These are phyloP conservation scores for Dimocarpus longan DNA, from an alignment of 345 rosid genomes.

Conservation along the genomic window DNA sequence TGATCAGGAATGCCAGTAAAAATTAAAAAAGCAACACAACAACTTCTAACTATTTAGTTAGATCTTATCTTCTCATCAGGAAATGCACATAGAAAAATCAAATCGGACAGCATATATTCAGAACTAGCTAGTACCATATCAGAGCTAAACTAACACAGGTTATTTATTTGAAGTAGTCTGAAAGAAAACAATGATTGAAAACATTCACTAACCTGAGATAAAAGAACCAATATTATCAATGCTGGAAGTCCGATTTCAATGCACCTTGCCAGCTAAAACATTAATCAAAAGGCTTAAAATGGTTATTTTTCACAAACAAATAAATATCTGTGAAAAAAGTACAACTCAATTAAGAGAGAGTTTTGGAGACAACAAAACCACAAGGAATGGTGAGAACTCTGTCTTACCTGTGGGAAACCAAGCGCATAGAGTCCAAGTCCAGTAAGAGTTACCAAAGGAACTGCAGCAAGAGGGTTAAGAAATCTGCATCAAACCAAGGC, in stretches of 20 bases:
- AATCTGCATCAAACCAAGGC: slow-evolving; percentile 44
- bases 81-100: neutral
- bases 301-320: slow-evolving; percentile 9
- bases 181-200: slow-evolving; percentile 10
- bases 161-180: neutral
- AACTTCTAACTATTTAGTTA: neutral
- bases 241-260: slow-evolving; percentile 87
- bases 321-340: neutral
- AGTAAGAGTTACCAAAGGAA: slow-evolving; percentile 82
- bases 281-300: slow-evolving; percentile 17
- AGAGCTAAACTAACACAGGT: neutral
- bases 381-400: too few species aligned
- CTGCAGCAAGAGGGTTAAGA: slow-evolving; percentile 78
- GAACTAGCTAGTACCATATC: neutral
- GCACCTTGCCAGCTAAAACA: slow-evolving; percentile 69
- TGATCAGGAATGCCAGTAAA: neutral
- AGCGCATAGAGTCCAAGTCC: slow-evolving; percentile 71
- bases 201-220: slow-evolving; percentile 69
- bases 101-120: neutral
- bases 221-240: slow-evolving; percentile 56
- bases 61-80: neutral
- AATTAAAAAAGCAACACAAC: neutral
- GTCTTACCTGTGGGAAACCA: slow-evolving; percentile 76
- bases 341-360: neutral
- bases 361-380: neutral